phyloP scores from a whole-genome alignment of 2,329 filamentous ascomycete genomes.

The Aspergillus ustus region DNA sequence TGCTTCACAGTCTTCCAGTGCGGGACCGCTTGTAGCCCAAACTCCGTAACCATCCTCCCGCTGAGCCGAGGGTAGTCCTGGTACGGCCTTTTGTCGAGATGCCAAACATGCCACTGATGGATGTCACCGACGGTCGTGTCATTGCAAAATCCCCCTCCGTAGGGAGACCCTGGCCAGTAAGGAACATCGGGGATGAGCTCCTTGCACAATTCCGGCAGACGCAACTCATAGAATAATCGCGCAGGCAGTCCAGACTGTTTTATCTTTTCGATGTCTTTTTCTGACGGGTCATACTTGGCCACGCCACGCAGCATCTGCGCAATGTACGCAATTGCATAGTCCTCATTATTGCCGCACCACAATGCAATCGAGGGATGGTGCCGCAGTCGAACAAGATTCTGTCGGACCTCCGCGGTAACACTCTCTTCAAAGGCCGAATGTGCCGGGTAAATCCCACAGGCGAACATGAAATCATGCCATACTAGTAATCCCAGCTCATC shows the following conservation, averaged over 20 bases:
- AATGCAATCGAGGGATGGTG: constrained; percentile 89
- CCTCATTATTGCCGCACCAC: constrained; percentile 92
- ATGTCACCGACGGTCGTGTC: constrained; percentile 86
- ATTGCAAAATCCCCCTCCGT: constrained; percentile 78
- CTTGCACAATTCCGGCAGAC: constrained; percentile 74
- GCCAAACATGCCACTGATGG: constrained; percentile 84
- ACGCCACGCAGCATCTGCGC: background rate
- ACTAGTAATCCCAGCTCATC: constrained; percentile 79
- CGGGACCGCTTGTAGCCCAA: constrained; percentile 93
- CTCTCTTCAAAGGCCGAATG: constrained; percentile 66
- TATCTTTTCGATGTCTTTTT: constrained; percentile 62
- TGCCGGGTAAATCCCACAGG: constrained; percentile 74
- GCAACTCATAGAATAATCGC: constrained; percentile 90
- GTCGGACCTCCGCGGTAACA: constrained; percentile 68
- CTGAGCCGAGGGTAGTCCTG: constrained; percentile 85
- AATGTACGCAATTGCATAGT: constrained; percentile 58
- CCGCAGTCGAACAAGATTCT: constrained; percentile 70
- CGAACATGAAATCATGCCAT: constrained; percentile 91
- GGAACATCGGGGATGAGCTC: constrained; percentile 69
- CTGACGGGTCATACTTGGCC: constrained; percentile 73
- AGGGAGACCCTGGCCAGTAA: constrained; percentile 82
- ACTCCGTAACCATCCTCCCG: constrained; percentile 92
- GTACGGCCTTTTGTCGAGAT: constrained; percentile 70
- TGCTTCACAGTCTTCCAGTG: constrained; percentile 80
- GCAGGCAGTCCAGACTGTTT: constrained; percentile 83